A percentile compares a stretch with the other conserved stretches of the same genome.
Evolutionary conservation across 2,329 filamentous ascomycete species (phyloP).

Genomic region (Aspergillus terreus): DNA sequence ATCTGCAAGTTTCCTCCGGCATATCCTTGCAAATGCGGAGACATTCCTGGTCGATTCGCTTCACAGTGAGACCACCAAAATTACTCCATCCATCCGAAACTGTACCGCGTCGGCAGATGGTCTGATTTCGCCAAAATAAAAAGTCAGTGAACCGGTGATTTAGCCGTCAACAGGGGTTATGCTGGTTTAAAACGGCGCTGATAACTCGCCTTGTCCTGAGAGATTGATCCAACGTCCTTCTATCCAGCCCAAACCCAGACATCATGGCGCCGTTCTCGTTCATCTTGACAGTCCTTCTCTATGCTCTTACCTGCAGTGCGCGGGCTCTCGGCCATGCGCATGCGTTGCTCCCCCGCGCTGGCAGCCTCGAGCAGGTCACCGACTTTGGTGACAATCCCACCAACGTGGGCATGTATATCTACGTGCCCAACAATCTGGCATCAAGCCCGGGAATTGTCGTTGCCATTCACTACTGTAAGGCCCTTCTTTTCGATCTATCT

Average conservation of each 20-base stretch:
- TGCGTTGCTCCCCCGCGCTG: slow-evolving; percentile 8
- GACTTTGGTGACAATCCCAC: slow-evolving; percentile 47
- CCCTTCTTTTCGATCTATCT: too few species aligned
- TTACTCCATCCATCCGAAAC: background rate
- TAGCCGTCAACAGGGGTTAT: background rate
- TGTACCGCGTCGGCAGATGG: too few species aligned
- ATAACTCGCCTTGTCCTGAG: background rate
- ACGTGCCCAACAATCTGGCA: slow-evolving; percentile 44
- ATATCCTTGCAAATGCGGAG: slow-evolving; percentile 1
- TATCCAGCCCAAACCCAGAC: background rate
- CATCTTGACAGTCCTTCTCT: slow-evolving; percentile 7
- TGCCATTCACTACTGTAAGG: slow-evolving; percentile 54
- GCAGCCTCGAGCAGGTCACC: slow-evolving; percentile 29
- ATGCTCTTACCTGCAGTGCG: slow-evolving; percentile 7
- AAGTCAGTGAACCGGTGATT: background rate
- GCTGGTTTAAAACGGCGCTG: background rate
- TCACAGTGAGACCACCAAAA: too few species aligned
- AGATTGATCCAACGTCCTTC: background rate
- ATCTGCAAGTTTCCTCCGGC: background rate
- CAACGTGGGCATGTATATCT: slow-evolving; percentile 53
- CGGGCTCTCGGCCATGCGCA: background rate
- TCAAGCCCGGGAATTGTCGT: slow-evolving; percentile 51
- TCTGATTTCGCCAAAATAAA: too few species aligned
- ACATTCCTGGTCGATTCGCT: background rate
- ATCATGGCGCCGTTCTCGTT: background rate